phyloP scores from a whole-genome alignment of 345 rosid species.

The Eucalyptus viminalis region DNA sequence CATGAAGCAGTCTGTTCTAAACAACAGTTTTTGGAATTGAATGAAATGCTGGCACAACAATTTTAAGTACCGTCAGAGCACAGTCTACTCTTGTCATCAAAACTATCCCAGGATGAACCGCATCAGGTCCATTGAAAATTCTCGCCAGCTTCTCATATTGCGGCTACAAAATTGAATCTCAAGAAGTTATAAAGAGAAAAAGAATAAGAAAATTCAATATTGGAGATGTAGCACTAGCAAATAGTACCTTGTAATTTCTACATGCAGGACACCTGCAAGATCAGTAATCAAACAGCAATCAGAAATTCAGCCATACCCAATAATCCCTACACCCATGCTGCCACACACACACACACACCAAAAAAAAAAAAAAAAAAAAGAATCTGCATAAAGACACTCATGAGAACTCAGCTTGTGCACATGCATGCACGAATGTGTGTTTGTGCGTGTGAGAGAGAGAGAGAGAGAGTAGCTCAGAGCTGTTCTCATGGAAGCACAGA shows the following conservation, averaged over 20 bases:
- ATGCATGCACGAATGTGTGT: not conserved
- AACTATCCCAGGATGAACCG: slow-evolving; percentile 70
- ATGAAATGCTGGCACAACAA: not conserved
- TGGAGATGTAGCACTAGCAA: not conserved
- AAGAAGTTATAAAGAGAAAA: not conserved
- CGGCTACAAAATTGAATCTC: slow-evolving; percentile 41
- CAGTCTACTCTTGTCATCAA: slow-evolving; percentile 95
- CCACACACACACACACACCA: too few species aligned
- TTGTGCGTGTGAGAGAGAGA: not conserved
- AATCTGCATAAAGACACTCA: not conserved
- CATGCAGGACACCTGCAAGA: slow-evolving; percentile 95
- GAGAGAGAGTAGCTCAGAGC: not conserved
- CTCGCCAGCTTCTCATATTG: slow-evolving; percentile 92
- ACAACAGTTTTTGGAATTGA: not conserved
- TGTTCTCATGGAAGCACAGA: not conserved
- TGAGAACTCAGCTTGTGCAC: not conserved
- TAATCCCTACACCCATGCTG: not conserved
- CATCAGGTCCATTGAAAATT: slow-evolving; percentile 81
- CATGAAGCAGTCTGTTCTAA: not conserved
- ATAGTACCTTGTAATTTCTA: slow-evolving; percentile 85
- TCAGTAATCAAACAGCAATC: not conserved
- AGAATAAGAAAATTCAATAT: not conserved
- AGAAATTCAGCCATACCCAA: not conserved
- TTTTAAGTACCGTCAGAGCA: slow-evolving; percentile 55
- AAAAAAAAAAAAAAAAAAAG: too few species aligned